Evolutionary conservation across 495 filamentous ascomycete genomes (phyloP).

Genomic region (Sabuloglossum arenarium): DNA sequence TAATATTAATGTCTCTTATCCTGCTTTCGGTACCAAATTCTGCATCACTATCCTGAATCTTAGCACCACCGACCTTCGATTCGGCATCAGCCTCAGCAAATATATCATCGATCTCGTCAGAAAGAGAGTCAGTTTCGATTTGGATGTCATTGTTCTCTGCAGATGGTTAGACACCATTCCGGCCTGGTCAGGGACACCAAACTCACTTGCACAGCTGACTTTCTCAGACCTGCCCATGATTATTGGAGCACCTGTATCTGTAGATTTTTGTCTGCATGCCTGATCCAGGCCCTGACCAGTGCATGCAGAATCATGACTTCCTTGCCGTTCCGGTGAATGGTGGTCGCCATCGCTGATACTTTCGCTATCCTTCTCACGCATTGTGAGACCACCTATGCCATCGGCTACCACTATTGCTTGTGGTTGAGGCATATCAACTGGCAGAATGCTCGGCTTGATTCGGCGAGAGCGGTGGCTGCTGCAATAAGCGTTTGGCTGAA

Average conservation of each 20-base stretch:
- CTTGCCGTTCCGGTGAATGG: too few relatives aligned
- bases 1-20: neutral
- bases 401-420: neutral
- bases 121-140: neutral
- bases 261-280: too few relatives aligned
- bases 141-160: neutral
- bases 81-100: neutral
- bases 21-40: neutral
- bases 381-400: neutral
- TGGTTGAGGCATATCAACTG: neutral
- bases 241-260: too few relatives aligned
- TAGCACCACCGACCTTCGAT: neutral
- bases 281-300: too few relatives aligned
- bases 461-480: too few relatives aligned
- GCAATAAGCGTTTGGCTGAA: too few relatives aligned
- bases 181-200: neutral
- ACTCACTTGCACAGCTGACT: neutral
- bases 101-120: too few relatives aligned
- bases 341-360: neutral
- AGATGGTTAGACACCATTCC: neutral
- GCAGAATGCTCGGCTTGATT: neutral
- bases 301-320: too few relatives aligned
- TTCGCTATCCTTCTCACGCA: neutral
- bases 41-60: neutral
- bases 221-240: too few relatives aligned